phyloP scores from a whole-genome alignment of 1,139 yeast genomes.

The Meyerozyma carpophila region DNA sequence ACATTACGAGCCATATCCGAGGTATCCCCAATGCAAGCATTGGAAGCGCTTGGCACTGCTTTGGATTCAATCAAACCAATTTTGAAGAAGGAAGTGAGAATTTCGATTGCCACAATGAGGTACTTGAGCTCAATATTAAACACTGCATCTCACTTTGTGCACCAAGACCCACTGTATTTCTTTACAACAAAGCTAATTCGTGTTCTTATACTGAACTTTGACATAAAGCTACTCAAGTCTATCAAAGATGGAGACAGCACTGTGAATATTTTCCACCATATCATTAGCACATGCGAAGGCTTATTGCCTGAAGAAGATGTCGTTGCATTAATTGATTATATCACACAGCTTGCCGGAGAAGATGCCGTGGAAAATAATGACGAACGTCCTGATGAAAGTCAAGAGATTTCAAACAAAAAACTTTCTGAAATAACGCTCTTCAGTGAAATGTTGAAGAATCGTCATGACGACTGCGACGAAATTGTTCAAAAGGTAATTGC shows the following conservation, averaged over 20 bases:
- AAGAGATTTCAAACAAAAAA: background rate
- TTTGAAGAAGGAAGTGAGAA: background rate
- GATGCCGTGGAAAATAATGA: background rate
- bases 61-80: background rate
- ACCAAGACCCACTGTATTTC: background rate
- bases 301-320: background rate
- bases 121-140: background rate
- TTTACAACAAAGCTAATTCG: background rate
- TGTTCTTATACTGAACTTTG: background rate
- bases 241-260: background rate
- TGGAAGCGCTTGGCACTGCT: background rate
- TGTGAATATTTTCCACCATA: background rate
- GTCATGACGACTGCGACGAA: background rate
- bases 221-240: background rate
- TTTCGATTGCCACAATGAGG: background rate
- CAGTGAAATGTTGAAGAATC: background rate
- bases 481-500: background rate
- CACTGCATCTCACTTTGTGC: background rate
- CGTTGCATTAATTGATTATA: background rate
- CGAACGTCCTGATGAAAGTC: background rate
- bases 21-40: background rate
- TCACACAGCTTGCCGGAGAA: background rate
- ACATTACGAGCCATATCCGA: background rate
- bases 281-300: background rate
- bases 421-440: background rate